phyloP scores from a whole-genome alignment of 176 grass and related monocot genomes.

The Olyra latifolia region DNA sequence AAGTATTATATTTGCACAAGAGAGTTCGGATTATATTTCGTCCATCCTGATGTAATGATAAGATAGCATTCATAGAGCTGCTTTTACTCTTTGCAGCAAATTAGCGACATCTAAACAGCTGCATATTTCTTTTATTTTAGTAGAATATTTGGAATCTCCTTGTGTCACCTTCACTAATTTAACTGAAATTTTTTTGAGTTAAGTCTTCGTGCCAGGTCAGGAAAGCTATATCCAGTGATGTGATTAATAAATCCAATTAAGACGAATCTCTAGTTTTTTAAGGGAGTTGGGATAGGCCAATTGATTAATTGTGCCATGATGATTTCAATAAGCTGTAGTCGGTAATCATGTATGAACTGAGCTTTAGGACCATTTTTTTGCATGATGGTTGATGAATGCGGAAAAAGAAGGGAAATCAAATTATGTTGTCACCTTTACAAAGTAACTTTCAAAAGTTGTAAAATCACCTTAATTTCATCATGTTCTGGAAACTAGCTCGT shows the following conservation, averaged over 20 bases:
- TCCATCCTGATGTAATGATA: neutral
- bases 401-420: neutral
- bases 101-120: slow-evolving; percentile 27
- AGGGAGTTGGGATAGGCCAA: neutral
- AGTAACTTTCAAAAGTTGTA: neutral
- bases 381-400: neutral
- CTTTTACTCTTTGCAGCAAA: slow-evolving; percentile 8
- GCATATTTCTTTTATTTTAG: slow-evolving; percentile 4
- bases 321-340: slow-evolving; percentile 4
- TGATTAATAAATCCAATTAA: neutral
- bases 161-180: neutral
- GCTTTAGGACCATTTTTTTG: neutral
- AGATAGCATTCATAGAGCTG: neutral
- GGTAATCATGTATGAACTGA: neutral
- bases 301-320: neutral
- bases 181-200: neutral
- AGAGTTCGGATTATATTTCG: neutral
- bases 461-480: neutral
- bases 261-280: neutral
- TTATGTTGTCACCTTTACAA: too few relatives aligned
- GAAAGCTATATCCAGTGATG: neutral
- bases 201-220: neutral
- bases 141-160: neutral
- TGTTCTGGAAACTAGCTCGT: neutral
- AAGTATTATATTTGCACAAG: slow-evolving; percentile 13